phyloP scores from a whole-genome alignment of 1,284 basidiomycete genomes.

The Phellopilus nigrolimitatus region DNA sequence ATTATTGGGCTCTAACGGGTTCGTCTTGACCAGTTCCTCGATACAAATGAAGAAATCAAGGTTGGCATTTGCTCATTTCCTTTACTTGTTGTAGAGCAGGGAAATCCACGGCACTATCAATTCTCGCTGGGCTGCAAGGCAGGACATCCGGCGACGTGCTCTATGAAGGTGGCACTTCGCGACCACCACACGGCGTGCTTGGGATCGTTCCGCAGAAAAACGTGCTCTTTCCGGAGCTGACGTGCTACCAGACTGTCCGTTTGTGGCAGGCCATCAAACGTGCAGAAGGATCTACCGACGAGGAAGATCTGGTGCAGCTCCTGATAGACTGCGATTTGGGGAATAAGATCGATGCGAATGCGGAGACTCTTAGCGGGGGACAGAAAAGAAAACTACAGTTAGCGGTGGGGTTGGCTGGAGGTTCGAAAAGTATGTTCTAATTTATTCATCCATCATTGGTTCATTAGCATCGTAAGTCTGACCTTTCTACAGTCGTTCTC shows the following conservation, averaged over 20 bases:
- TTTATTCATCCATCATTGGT: too few relatives aligned
- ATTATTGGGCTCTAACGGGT: conserved; percentile 71
- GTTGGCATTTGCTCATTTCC: too few relatives aligned
- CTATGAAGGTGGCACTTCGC: conserved; percentile 52
- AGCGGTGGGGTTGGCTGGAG: conserved; percentile 72
- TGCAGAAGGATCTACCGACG: conserved; percentile 38
- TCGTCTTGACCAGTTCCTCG: conserved; percentile 24
- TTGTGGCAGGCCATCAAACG: conserved; percentile 75
- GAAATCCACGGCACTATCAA: conserved; percentile 71
- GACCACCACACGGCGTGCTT: conserved; percentile 55
- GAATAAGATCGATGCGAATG: conserved; percentile 61
- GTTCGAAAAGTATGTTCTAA: conserved; percentile 50
- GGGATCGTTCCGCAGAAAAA: conserved; percentile 83
- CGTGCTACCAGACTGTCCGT: conserved; percentile 66
- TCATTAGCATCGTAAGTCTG: neutral
- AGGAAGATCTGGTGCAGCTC: conserved; percentile 58
- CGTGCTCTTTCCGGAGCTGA: conserved; percentile 74
- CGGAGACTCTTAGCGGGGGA: conserved; percentile 66
- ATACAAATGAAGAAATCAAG: neutral
- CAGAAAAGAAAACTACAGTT: conserved; percentile 81
- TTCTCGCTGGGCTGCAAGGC: conserved; percentile 59
- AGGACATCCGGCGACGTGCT: conserved; percentile 54
- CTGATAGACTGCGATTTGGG: conserved; percentile 67
- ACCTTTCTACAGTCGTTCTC: conserved; percentile 50
- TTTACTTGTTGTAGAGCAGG: conserved; percentile 65